Evolutionary conservation across 495 filamentous ascomycete species (phyloP).

Genomic region (Aspergillus funiculosus): DNA sequence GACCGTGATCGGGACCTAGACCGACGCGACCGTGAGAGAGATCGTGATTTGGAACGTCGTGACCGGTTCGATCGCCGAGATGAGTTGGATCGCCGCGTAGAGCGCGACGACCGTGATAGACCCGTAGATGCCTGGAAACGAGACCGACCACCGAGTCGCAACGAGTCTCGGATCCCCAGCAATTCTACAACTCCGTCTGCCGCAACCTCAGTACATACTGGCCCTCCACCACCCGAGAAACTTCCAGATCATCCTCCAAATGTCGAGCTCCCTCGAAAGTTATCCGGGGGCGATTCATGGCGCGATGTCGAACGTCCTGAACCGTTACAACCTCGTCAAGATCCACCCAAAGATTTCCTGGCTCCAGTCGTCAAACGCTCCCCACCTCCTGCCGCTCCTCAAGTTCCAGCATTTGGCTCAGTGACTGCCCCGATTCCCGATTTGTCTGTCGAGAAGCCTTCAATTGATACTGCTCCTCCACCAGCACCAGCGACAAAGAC

Average conservation of each 20-base stretch:
- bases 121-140: slow-evolving; percentile 53
- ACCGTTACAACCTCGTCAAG: slow-evolving; percentile 30
- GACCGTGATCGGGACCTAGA: slow-evolving; percentile 35
- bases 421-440: slow-evolving; percentile 31
- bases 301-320: slow-evolving; percentile 42
- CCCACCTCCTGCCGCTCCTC: slow-evolving; percentile 72
- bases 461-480: slow-evolving; percentile 37
- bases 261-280: slow-evolving; percentile 39
- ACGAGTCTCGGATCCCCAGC: slow-evolving; percentile 37
- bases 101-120: slow-evolving; percentile 53
- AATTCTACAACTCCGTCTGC: slow-evolving; percentile 22
- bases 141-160: slow-evolving; percentile 39
- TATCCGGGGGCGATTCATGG: slow-evolving; percentile 27
- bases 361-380: slow-evolving; percentile 39
- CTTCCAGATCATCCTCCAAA: slow-evolving; percentile 26
- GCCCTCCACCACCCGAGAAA: slow-evolving; percentile 23
- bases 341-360: slow-evolving; percentile 37
- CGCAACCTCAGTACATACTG: slow-evolving; percentile 12
- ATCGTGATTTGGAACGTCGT: slow-evolving; percentile 35
- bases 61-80: slow-evolving; percentile 47
- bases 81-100: slow-evolving; percentile 37
- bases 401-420: slow-evolving; percentile 78
- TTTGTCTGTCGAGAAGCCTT: slow-evolving; percentile 26
- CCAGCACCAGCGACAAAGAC: slow-evolving; percentile 30
- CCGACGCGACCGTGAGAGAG: slow-evolving; percentile 29